Percentiles rank a stretch among this genome's conserved stretches.
phyloP scores from a whole-genome alignment of 2,329 filamentous ascomycete species.

The Raffaelea arxii region DNA sequence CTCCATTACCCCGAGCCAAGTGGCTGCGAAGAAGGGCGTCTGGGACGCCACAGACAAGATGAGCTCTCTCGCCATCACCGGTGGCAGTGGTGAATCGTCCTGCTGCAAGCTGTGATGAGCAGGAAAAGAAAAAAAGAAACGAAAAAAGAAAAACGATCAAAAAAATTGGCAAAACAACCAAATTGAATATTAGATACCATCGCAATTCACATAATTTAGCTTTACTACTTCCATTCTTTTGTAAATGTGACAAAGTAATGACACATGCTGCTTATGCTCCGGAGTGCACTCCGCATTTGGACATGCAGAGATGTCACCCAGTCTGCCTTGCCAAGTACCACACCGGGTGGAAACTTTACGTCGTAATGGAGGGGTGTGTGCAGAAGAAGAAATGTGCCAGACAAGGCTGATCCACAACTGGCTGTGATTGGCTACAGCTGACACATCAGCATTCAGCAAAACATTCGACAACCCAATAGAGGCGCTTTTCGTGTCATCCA shows the following conservation, averaged over 20 bases:
- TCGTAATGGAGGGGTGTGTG: background rate
- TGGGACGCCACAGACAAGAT: conserved; percentile 38
- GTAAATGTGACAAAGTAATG: too few species aligned
- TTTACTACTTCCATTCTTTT: too few species aligned
- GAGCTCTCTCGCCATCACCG: conserved; percentile 27
- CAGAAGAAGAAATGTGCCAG: background rate
- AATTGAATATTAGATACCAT: too few species aligned
- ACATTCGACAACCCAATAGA: background rate
- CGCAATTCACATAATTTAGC: too few species aligned
- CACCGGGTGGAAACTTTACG: too few species aligned
- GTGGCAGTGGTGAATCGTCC: background rate
- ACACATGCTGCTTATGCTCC: too few species aligned
- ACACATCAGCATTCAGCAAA: background rate
- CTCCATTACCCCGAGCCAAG: conserved; percentile 61
- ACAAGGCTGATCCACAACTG: background rate
- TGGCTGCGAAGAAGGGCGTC: conserved; percentile 35
- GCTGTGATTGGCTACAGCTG: background rate
- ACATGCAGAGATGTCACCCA: too few species aligned
- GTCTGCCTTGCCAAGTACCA: too few species aligned
- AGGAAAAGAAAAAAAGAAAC: background rate
- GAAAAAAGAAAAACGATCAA: background rate
- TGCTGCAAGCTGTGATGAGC: background rate
- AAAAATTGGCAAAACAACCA: background rate
- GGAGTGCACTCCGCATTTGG: too few species aligned
- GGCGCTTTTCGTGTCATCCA: too few species aligned